phyloP scores from a whole-genome alignment of 352 stramenopile species.

The Aphanomyces stellatus region DNA sequence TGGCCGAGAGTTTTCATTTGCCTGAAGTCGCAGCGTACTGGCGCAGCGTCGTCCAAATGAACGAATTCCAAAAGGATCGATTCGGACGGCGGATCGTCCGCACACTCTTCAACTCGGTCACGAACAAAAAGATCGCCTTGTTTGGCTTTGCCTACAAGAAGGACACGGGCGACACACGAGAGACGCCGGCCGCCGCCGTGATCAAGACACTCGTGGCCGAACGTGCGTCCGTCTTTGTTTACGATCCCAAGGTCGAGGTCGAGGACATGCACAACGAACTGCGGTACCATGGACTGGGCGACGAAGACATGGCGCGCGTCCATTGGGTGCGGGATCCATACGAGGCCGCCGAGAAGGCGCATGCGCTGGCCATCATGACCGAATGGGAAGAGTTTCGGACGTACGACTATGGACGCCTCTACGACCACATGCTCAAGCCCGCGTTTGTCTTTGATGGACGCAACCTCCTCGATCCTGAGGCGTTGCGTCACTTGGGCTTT shows the following conservation, averaged over 20 bases:
- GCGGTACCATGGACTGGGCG: slow-evolving; percentile 84
- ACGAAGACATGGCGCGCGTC: slow-evolving; percentile 21
- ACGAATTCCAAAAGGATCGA: slow-evolving; percentile 99
- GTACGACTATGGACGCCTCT: slow-evolving; percentile 95
- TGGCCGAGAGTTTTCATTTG: slow-evolving; percentile 97
- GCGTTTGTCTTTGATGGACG: slow-evolving; percentile 99
- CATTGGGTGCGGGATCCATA: slow-evolving; percentile 82
- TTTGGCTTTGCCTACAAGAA: slow-evolving; percentile 99
- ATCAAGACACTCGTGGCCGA: slow-evolving; percentile 95
- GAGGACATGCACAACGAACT: slow-evolving; percentile 87
- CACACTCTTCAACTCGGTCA: slow-evolving; percentile 99
- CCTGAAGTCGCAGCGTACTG: slow-evolving; percentile 98
- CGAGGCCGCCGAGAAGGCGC: slow-evolving; percentile 85
- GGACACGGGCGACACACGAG: slow-evolving; percentile 98
- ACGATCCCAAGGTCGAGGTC: slow-evolving; percentile 97
- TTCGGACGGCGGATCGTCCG: slow-evolving; percentile 98
- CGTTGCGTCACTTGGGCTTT: slow-evolving; percentile 94
- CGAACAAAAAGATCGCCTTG: slow-evolving; percentile 99
- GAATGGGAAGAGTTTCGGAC: slow-evolving; percentile 99
- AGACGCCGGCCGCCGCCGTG: slow-evolving; percentile 97
- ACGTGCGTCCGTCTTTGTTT: slow-evolving; percentile 93
- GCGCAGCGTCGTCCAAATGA: slow-evolving; percentile 98
- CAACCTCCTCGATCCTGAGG: slow-evolving; percentile 93
- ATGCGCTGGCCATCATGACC: slow-evolving; percentile 93
- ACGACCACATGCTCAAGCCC: slow-evolving; percentile 95